Conservation (phyloP, 163 green algal species). For the Volvox carteri region DNA sequence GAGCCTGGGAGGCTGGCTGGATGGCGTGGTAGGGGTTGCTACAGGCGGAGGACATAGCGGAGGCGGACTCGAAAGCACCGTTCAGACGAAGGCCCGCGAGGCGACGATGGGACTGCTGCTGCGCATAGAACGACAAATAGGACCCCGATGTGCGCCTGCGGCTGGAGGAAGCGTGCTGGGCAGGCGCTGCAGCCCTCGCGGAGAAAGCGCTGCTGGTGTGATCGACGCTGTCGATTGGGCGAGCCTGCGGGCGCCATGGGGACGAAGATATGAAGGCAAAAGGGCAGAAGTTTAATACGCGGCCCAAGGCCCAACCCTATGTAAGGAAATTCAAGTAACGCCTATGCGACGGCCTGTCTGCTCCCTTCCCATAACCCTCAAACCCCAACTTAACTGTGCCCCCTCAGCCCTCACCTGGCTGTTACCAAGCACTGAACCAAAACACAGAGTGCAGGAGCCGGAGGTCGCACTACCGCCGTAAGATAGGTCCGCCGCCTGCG, state of each 20-base stretch:
- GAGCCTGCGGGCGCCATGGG: not conserved
- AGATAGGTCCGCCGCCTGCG: not conserved
- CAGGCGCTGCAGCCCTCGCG: not conserved
- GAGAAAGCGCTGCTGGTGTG: slow-evolving; percentile 13
- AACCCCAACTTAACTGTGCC: too few relatives aligned
- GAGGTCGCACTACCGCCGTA: not conserved
- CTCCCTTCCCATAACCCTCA: too few relatives aligned
- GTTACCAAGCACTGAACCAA: slow-evolving; percentile 21
- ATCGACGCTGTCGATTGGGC: not conserved
- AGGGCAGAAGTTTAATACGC: too few relatives aligned
- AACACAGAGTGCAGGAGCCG: slow-evolving; percentile 21
- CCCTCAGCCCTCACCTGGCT: slow-evolving; percentile 45
- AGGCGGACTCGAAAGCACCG: not conserved
- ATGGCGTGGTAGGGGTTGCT: not conserved
- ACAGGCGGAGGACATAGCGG: slow-evolving; percentile 18
- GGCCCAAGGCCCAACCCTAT: too few relatives aligned
- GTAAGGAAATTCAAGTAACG: too few relatives aligned
- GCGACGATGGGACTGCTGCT: slow-evolving; percentile 23
- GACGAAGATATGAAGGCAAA: too few relatives aligned
- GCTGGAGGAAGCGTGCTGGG: not conserved
- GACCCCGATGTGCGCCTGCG: not conserved
- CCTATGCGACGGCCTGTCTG: too few relatives aligned
- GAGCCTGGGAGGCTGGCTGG: not conserved
- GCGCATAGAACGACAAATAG: slow-evolving; percentile 9
- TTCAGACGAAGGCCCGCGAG: not conserved